A percentile compares a stretch with the other conserved stretches of the same genome.
These are phyloP conservation scores for Citrus hindsii DNA, from an alignment of 345 rosid species.

Conservation along the genomic window DNA sequence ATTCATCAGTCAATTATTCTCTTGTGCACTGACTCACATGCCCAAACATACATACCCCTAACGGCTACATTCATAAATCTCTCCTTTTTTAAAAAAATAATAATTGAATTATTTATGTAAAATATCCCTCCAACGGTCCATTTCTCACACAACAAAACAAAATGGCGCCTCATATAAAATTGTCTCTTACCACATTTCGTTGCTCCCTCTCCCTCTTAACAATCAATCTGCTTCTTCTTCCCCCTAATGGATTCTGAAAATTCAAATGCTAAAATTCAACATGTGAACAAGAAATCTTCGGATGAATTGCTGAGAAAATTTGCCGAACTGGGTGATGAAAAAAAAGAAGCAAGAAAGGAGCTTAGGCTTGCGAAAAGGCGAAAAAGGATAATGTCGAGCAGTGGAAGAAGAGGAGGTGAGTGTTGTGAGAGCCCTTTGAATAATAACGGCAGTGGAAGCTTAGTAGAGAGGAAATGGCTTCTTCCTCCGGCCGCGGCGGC, in stretches of 20 bases:
- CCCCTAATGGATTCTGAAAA: slow-evolving; percentile 1
- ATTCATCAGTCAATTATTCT: background rate
- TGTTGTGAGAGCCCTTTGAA: slow-evolving; percentile 21
- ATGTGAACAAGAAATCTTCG: slow-evolving; percentile 68
- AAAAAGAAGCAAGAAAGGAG: slow-evolving; percentile 16
- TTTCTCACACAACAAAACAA: slow-evolving; percentile 25
- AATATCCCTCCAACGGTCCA: slow-evolving; percentile 51
- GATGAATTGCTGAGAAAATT: slow-evolving; percentile 87
- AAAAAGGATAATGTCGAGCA: slow-evolving; percentile 19
- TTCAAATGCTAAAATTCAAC: slow-evolving; percentile 39
- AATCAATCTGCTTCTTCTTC: background rate
- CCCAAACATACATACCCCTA: slow-evolving; percentile 7
- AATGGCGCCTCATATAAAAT: background rate
- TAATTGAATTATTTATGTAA: slow-evolving; percentile 22
- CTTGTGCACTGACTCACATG: slow-evolving; percentile 12
- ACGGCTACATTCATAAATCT: slow-evolving; percentile 44
- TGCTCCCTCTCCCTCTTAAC: slow-evolving; percentile 1
- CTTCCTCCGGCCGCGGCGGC: slow-evolving; percentile 40
- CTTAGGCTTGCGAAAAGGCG: slow-evolving; percentile 27
- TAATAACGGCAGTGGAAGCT: slow-evolving; percentile 13
- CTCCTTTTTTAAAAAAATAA: background rate
- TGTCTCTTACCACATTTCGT: background rate
- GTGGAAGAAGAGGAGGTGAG: slow-evolving; percentile 10
- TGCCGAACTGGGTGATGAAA: slow-evolving; percentile 38
- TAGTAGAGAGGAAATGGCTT: slow-evolving; percentile 63